phyloP scores from a whole-genome alignment of 257 asterid species.

The Henckelia pumila region DNA sequence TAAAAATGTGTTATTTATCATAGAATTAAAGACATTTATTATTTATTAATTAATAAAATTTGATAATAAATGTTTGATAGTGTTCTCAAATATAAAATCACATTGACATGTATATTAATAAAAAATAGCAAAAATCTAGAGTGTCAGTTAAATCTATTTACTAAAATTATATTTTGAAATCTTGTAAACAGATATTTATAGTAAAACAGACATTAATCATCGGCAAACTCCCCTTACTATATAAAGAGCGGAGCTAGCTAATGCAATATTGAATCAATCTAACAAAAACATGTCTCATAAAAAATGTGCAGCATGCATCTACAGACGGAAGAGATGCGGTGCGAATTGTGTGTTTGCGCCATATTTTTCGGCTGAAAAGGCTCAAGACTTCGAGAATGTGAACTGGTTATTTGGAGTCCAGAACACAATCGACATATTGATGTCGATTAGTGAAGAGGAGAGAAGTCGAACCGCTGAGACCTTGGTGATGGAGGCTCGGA shows the following conservation, averaged over 20 bases:
- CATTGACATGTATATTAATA: too few relatives aligned
- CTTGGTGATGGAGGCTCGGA: constrained; percentile 7
- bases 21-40: too few relatives aligned
- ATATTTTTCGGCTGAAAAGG: neutral
- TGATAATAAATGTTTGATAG: too few relatives aligned
- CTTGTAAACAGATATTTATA: too few relatives aligned
- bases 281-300: neutral
- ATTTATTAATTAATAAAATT: too few relatives aligned
- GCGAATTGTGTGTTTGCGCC: constrained; percentile 15
- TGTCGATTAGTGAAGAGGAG: neutral
- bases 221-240: neutral
- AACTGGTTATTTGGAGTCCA: constrained; percentile 14
- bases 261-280: neutral
- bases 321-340: constrained; percentile 4
- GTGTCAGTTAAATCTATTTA: too few relatives aligned
- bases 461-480: neutral
- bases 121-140: neutral
- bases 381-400: constrained; percentile 17
- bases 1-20: too few relatives aligned
- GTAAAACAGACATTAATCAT: too few relatives aligned
- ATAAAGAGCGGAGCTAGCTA: too few relatives aligned
- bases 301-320: constrained; percentile 15
- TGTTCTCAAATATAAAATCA: too few relatives aligned
- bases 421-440: neutral
- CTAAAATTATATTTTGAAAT: neutral